A percentile compares a stretch with the other conserved stretches of the same genome.
Conservation (phyloP, 768 basidiomycete species). For the Lactifluus pinguis region DNA sequence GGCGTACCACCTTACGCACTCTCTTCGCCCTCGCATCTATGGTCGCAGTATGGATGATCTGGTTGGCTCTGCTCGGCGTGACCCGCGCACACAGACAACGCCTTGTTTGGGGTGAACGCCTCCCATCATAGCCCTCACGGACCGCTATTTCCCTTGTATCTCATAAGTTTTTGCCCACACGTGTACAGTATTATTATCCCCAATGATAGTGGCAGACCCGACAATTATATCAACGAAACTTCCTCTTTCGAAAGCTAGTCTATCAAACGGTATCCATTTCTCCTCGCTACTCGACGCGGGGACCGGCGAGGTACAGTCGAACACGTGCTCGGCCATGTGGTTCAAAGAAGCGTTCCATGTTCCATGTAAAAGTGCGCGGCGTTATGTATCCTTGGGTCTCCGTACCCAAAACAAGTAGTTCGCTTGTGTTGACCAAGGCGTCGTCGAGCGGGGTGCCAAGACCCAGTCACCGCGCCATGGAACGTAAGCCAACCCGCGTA, state of each 20-base stretch:
- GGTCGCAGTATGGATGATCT: conserved; percentile 47
- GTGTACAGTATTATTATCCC: conserved; percentile 3
- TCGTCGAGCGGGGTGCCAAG: conserved; percentile 49
- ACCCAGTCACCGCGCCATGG: conserved; percentile 64
- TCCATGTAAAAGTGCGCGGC: background rate
- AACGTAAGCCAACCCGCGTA: conserved; percentile 70
- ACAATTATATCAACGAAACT: too few relatives aligned
- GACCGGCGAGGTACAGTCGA: too few relatives aligned
- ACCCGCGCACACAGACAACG: conserved; percentile 67
- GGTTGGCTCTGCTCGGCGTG: conserved; percentile 54
- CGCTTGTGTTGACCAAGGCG: conserved; percentile 41
- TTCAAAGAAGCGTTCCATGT: too few relatives aligned
- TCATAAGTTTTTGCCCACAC: background rate
- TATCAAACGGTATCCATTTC: too few relatives aligned
- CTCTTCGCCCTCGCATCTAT: conserved; percentile 36
- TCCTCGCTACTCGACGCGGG: too few relatives aligned
- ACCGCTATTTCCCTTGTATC: background rate
- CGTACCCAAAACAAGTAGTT: conserved; percentile 89
- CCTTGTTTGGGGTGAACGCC: conserved; percentile 70
- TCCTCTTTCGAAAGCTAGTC: too few relatives aligned
- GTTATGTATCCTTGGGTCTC: conserved; percentile 35
- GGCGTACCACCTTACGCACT: conserved; percentile 54
- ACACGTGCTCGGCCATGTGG: background rate
- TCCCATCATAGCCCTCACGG: conserved; percentile 47
- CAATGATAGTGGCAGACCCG: background rate